Evolutionary conservation across 2,329 filamentous ascomycete species (phyloP).

Genomic region (Beauveria caledonica): DNA sequence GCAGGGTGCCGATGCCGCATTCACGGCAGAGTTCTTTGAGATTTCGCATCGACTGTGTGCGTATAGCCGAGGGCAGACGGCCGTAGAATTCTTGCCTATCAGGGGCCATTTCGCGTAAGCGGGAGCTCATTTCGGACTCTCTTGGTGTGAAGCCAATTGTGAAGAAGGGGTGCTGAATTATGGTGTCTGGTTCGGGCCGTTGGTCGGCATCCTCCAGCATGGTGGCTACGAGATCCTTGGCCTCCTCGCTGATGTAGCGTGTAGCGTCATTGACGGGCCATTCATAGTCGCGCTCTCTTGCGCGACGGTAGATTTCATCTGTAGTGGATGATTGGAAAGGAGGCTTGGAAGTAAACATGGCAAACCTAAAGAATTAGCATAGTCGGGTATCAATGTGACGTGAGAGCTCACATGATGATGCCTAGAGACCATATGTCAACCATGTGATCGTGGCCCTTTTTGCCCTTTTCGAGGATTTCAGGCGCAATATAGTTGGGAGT

Average conservation of each 20-base stretch:
- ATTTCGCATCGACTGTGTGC: conserved; percentile 40
- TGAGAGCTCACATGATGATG: conserved; percentile 73
- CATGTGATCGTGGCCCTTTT: conserved; percentile 92
- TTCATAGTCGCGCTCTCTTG: conserved; percentile 64
- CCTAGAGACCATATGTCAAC: conserved; percentile 98
- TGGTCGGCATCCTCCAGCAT: conserved; percentile 69
- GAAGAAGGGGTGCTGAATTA: conserved; percentile 76
- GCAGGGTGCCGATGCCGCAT: conserved; percentile 52
- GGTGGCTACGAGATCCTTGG: conserved; percentile 68
- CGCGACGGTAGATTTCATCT: conserved; percentile 74
- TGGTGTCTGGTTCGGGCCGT: conserved; percentile 66
- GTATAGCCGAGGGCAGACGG: conserved; percentile 36
- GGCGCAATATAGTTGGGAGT: conserved; percentile 98
- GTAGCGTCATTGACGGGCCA: conserved; percentile 64
- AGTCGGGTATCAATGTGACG: not conserved
- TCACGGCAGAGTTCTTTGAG: conserved; percentile 49
- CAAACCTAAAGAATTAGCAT: conserved; percentile 52
- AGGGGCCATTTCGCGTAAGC: conserved; percentile 49
- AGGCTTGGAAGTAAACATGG: conserved; percentile 91
- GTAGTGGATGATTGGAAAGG: conserved; percentile 90
- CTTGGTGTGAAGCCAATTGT: conserved; percentile 64
- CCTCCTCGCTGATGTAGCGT: conserved; percentile 65
- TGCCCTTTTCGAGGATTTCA: conserved; percentile 89
- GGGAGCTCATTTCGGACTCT: conserved; percentile 48
- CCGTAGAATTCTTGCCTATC: conserved; percentile 51